A percentile compares a stretch with the other conserved stretches of the same genome.
Evolutionary conservation across 1,139 yeast species (phyloP).

Genomic region (Yamadazyma trypodendri): DNA sequence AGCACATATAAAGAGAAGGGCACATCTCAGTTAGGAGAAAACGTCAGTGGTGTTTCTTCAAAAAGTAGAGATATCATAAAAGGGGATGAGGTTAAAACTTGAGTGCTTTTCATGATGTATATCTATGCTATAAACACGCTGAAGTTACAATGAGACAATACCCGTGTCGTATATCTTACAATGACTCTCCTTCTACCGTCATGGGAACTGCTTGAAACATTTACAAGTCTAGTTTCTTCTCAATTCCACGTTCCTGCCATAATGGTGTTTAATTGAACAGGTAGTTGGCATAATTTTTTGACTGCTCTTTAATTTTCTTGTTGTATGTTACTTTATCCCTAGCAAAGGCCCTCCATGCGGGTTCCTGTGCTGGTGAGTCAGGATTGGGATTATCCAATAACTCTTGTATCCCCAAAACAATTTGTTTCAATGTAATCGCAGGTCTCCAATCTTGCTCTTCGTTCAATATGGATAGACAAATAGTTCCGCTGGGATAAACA

Average conservation of each 20-base stretch:
- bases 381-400: constrained; percentile 88
- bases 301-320: constrained; percentile 78
- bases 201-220: neutral
- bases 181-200: neutral
- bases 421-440: constrained; percentile 87
- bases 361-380: constrained; percentile 95
- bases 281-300: constrained; percentile 55
- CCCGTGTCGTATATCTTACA: neutral
- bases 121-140: neutral
- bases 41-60: constrained; percentile 24
- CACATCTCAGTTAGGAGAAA: constrained; percentile 73
- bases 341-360: constrained; percentile 86
- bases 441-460: constrained; percentile 99
- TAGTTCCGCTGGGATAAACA: constrained; percentile 94
- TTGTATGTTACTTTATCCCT: constrained; percentile 69
- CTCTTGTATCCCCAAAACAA: constrained; percentile 90
- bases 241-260: neutral
- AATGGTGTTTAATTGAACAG: constrained; percentile 6
- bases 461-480: constrained; percentile 87
- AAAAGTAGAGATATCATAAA: constrained; percentile 45
- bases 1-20: constrained; percentile 96
- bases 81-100: constrained; percentile 13
- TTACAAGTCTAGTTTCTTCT: neutral
- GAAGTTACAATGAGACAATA: constrained; percentile 1
- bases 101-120: neutral